Percentiles rank a stretch among this genome's conserved stretches.
These are phyloP conservation scores for Gleditsia sinensis DNA, from an alignment of 306 rosid species.

Conservation along the genomic window DNA sequence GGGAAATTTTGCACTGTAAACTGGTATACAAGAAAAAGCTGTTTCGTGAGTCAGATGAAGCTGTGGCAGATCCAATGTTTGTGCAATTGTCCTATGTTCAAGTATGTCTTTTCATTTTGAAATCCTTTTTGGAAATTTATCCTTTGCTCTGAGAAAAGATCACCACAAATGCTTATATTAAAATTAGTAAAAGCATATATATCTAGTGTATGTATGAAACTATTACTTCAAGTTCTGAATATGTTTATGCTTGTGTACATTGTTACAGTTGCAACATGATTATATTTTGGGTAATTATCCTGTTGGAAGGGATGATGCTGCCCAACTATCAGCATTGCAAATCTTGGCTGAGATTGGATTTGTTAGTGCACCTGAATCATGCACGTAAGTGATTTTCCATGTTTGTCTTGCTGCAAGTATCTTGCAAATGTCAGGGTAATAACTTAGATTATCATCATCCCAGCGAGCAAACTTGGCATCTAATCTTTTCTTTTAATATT, in stretches of 20 bases:
- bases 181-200: slow-evolving; percentile 13
- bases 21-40: slow-evolving; percentile 78
- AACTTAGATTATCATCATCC: slow-evolving; percentile 5
- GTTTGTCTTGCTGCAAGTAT: slow-evolving; percentile 24
- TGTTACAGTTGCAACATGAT: slow-evolving; percentile 90
- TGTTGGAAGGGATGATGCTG: slow-evolving; percentile 92
- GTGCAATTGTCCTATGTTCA: slow-evolving; percentile 91
- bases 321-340: slow-evolving; percentile 90
- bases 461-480: background rate
- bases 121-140: background rate
- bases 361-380: slow-evolving; percentile 68
- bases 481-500: background rate
- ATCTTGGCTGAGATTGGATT: slow-evolving; percentile 88
- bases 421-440: background rate
- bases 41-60: slow-evolving; percentile 96
- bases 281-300: slow-evolving; percentile 93
- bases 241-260: slow-evolving; percentile 28
- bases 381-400: slow-evolving; percentile 65
- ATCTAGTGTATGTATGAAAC: slow-evolving; percentile 3
- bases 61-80: slow-evolving; percentile 89
- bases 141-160: background rate
- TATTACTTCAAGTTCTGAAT: slow-evolving; percentile 13
- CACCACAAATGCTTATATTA: background rate
- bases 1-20: slow-evolving; percentile 92
- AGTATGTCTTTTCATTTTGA: slow-evolving; percentile 45